These are phyloP conservation scores for Diaporthe humulicola DNA, from an alignment of 2,329 filamentous ascomycete species.

Conservation along the genomic window DNA sequence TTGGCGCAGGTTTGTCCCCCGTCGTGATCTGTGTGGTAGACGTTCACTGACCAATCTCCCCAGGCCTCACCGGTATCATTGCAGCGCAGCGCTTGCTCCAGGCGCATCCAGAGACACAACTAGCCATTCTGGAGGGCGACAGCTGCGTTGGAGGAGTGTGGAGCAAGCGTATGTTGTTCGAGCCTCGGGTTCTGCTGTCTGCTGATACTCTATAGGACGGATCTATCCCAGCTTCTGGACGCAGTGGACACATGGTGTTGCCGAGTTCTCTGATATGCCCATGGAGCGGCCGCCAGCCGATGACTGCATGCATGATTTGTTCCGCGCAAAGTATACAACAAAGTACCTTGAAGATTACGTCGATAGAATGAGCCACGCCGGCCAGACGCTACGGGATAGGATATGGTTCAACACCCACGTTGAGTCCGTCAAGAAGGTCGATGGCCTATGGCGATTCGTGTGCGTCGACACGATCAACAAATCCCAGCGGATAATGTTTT, in stretches of 20 bases:
- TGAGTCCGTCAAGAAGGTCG: not conserved
- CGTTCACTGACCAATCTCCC: not conserved
- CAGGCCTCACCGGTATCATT: not conserved
- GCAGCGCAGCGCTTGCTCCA: not conserved
- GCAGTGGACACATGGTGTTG: constrained; percentile 2
- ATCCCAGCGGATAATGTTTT: not conserved
- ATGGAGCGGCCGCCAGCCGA: not conserved
- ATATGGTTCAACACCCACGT: constrained; percentile 7
- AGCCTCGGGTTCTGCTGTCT: not conserved
- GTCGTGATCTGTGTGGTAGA: not conserved
- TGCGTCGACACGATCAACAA: not conserved
- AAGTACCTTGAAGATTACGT: not conserved
- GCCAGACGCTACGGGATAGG: not conserved
- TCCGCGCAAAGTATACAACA: not conserved
- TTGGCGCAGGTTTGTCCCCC: not conserved
- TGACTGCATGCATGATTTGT: constrained; percentile 4
- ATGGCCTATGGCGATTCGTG: not conserved
- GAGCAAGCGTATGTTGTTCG: not conserved
- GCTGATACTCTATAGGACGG: not conserved
- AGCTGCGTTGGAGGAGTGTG: not conserved
- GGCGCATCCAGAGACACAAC: not conserved
- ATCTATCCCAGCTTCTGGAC: not conserved
- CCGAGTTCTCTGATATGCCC: constrained; percentile 1
- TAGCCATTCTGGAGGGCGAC: not conserved
- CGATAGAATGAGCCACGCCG: not conserved